Percentiles rank a stretch among this genome's conserved stretches.
phyloP scores from a whole-genome alignment of 257 asterid species.

The Ajuga chamaepitys region DNA sequence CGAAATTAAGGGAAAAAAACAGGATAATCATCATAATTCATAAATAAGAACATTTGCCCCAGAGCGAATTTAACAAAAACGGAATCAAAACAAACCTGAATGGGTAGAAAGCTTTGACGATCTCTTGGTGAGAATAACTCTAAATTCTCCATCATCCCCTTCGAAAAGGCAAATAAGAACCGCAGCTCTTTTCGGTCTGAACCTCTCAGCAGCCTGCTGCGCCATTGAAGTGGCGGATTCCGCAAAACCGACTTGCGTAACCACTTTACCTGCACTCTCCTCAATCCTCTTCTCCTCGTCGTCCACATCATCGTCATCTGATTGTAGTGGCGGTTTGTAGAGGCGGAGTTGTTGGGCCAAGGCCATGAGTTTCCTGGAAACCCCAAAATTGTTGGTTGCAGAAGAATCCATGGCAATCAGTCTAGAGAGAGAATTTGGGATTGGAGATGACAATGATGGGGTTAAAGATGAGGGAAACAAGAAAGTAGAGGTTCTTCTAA shows the following conservation, averaged over 20 bases:
- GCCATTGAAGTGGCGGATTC: constrained; percentile 66
- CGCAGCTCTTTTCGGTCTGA: constrained; percentile 83
- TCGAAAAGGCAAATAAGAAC: constrained; percentile 84
- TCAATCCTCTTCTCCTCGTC: constrained; percentile 55
- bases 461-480: constrained; percentile 12
- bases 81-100: constrained; percentile 52
- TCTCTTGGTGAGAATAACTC: constrained; percentile 89
- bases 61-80: neutral
- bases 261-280: constrained; percentile 67
- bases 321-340: constrained; percentile 51
- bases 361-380: constrained; percentile 36
- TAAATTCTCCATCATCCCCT: constrained; percentile 68
- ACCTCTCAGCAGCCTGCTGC: constrained; percentile 37
- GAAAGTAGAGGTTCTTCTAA: constrained; percentile 35
- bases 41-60: neutral
- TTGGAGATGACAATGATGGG: constrained; percentile 12
- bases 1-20: neutral
- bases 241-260: constrained; percentile 70
- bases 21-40: neutral
- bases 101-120: constrained; percentile 83
- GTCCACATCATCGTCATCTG: constrained; percentile 45
- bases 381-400: constrained; percentile 18
- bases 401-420: constrained; percentile 37
- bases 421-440: constrained; percentile 27
- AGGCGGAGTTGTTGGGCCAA: constrained; percentile 74